Evolutionary conservation across 2,329 filamentous ascomycete genomes (phyloP), one percentile per base, ranked within the genome.

Genomic region (Ascochyta rabiei): DNA sequence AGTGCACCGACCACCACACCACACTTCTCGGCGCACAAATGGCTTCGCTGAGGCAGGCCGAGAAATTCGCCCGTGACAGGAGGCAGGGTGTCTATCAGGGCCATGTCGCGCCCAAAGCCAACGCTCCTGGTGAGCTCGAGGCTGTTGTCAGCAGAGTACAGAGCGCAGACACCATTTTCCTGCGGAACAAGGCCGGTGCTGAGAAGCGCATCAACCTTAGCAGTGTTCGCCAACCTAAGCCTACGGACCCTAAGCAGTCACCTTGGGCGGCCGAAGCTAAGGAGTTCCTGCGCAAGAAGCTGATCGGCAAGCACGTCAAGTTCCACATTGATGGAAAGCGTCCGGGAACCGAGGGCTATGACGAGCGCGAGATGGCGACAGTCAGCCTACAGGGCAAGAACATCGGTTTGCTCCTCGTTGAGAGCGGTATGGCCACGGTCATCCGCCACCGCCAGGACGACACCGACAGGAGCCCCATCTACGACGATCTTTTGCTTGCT

Each of bases 401-500:
- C 72, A 82, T 98, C 59, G 92, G 89, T 57, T 78, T 98, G 34
- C 75, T 85, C 47, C 81, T 98, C 34, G 91, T 98, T n/a, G 91
- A 97, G 77, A 90, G 90, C 62, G 95, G 95, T 26, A 96, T 93
- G 80, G 90, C 89, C 21, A 93, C 93, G 0, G 95, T 99, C 8
- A 96, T 99, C 69, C 88, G 95, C 58, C 95, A 99, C 78, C 87
- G 93, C 61, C 90, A 93, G 77, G 93, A 98, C 69, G 95, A 99
- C 71, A 91, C 91, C 4, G 95, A 99, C 75, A 86, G 95, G 48
- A 93, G 93, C 43, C 88, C 93, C 16, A 93, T 97, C 75, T 99
- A 98, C 72, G 95, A 99, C 68, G 89, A 93, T 69, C 82, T 96
- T 12, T 82, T 95, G 16, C 86, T 87, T 31, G 90, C 90, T 2